A percentile compares a stretch with the other conserved stretches of the same genome.
These are phyloP conservation scores for Gymnopilus dilepis DNA, from an alignment of 768 basidiomycete species.

Conservation along the genomic window DNA sequence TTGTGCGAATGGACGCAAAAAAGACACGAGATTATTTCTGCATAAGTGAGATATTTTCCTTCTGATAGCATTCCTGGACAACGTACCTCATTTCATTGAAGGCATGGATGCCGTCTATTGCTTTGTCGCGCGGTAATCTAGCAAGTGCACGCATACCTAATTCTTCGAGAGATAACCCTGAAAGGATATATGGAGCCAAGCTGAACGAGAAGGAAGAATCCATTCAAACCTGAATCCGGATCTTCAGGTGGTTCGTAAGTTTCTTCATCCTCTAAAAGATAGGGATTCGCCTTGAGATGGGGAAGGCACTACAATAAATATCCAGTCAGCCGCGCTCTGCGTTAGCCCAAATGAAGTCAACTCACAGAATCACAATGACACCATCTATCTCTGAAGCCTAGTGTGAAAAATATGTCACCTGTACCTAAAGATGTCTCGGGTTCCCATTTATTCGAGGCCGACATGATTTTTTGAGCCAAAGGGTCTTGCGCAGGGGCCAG, in stretches of 20 bases:
- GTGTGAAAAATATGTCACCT: slow-evolving; percentile 78
- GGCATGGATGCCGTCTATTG: slow-evolving; percentile 83
- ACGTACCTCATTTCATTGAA: slow-evolving; percentile 84
- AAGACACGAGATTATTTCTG: slow-evolving; percentile 74
- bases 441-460: slow-evolving; percentile 28
- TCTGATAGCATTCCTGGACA: slow-evolving; percentile 3
- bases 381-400: slow-evolving; percentile 80
- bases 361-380: slow-evolving; percentile 69
- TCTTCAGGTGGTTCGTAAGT: slow-evolving; percentile 88
- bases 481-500: slow-evolving; percentile 58
- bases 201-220: slow-evolving; percentile 2
- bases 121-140: slow-evolving; percentile 76
- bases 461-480: slow-evolving; percentile 51
- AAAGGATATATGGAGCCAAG: slow-evolving; percentile 11
- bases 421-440: slow-evolving; percentile 46
- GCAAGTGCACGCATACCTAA: slow-evolving; percentile 80
- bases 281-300: slow-evolving; percentile 57
- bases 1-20: slow-evolving; percentile 80
- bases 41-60: slow-evolving; percentile 6
- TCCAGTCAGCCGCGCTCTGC: slow-evolving; percentile 3
- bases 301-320: slow-evolving; percentile 57
- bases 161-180: slow-evolving; percentile 82
- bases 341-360: slow-evolving; percentile 7
- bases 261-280: slow-evolving; percentile 77
- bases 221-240: slow-evolving; percentile 70